Conservation (phyloP, 2,329 filamentous ascomycete genomes). For the Diaporthe ilicicola region DNA sequence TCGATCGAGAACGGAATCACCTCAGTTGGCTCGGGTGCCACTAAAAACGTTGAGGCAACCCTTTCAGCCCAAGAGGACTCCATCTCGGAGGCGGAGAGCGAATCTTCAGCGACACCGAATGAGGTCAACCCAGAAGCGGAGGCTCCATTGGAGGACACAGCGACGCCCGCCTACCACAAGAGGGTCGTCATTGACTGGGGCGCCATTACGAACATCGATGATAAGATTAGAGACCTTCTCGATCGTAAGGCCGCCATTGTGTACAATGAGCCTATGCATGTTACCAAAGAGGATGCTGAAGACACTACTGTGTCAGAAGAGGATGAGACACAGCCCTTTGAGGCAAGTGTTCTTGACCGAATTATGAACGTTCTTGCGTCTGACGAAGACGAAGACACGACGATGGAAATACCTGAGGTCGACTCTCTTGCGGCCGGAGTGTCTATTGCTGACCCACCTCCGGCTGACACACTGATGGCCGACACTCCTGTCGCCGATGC, state of each 20-base stretch:
- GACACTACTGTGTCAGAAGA: background rate
- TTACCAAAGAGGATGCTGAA: background rate
- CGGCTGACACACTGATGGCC: background rate
- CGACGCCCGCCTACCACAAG: background rate
- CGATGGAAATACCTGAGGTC: background rate
- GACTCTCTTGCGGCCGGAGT: background rate
- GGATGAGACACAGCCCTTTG: background rate
- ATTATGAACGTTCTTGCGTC: background rate
- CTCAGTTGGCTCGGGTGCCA: background rate
- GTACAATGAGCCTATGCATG: background rate
- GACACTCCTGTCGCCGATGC: background rate
- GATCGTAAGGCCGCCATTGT: background rate
- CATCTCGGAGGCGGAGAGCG: background rate
- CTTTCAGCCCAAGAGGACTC: background rate
- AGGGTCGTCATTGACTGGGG: background rate
- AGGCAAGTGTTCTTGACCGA: background rate
- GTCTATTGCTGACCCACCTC: background rate
- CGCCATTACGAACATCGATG: background rate
- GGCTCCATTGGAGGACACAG: background rate
- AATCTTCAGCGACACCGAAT: background rate
- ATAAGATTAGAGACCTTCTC: conserved; percentile 13
- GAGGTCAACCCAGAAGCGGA: background rate
- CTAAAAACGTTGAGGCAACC: background rate
- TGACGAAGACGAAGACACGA: background rate
- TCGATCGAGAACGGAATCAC: background rate